A percentile compares a stretch with the other conserved stretches of the same genome.
Evolutionary conservation across 257 asterid species (phyloP).

Genomic region (Solanum sparsipilum): DNA sequence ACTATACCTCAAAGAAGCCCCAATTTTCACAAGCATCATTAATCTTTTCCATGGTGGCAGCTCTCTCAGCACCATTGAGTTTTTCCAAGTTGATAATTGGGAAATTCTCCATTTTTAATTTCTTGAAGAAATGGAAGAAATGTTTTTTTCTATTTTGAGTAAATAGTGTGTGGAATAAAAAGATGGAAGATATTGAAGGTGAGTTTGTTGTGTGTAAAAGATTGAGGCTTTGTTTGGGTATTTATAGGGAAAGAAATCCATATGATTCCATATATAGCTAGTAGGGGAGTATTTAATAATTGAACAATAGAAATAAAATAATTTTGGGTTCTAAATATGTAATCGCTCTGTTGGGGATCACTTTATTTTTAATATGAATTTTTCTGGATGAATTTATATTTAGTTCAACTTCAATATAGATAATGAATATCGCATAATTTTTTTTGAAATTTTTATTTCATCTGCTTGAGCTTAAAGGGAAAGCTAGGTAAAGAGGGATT

Average conservation of each 20-base stretch:
- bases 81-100: slow-evolving; percentile 13
- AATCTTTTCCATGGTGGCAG: slow-evolving; percentile 2
- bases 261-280: background rate
- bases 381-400: background rate
- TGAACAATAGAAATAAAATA: background rate
- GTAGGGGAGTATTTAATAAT: background rate
- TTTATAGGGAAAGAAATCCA: background rate
- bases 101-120: slow-evolving; percentile 4
- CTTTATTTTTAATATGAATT: background rate
- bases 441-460: background rate
- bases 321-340: background rate
- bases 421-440: background rate
- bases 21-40: slow-evolving; percentile 17
- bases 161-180: background rate
- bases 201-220: background rate
- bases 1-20: slow-evolving; percentile 15
- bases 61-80: slow-evolving; percentile 1
- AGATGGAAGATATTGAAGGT: background rate
- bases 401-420: background rate
- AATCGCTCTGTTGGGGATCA: background rate
- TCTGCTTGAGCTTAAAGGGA: background rate
- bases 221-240: background rate
- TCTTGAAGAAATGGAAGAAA: background rate
- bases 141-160: background rate
- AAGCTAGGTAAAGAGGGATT: background rate